Conservation (phyloP, 495 filamentous ascomycete genomes). For the Neurospora sp. region DNA sequence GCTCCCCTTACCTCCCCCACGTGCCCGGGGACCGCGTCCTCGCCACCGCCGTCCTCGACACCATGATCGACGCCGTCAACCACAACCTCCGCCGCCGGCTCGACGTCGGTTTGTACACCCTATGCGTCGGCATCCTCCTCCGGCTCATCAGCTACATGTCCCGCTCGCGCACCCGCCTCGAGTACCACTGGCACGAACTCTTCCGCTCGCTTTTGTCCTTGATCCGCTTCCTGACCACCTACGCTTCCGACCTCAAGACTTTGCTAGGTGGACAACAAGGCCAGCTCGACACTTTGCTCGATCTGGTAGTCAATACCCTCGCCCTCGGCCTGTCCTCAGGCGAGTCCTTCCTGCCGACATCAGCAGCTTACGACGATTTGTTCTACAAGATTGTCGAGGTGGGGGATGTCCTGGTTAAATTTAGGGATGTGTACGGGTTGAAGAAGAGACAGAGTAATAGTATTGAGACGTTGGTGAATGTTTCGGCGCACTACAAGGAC, state of each 20-base stretch:
- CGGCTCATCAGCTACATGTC: constrained; percentile 77
- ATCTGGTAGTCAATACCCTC: constrained; percentile 72
- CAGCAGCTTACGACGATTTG: constrained; percentile 84
- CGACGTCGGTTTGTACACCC: constrained; percentile 76
- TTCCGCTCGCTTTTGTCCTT: constrained; percentile 85
- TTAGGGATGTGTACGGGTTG: constrained; percentile 63
- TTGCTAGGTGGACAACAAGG: constrained; percentile 22
- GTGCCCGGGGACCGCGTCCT: constrained; percentile 60
- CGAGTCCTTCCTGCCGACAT: constrained; percentile 85
- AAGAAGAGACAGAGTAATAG: constrained; percentile 46
- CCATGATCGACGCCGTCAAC: constrained; percentile 80
- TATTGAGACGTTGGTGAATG: constrained; percentile 74
- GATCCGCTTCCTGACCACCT: constrained; percentile 83
- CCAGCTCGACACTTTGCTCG: constrained; percentile 49
- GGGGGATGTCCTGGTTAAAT: constrained; percentile 73
- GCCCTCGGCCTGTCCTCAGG: constrained; percentile 79
- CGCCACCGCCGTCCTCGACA: constrained; percentile 69
- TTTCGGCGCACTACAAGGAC: constrained; percentile 78
- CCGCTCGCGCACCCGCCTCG: constrained; percentile 61
- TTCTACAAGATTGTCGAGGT: constrained; percentile 97
- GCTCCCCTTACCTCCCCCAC: constrained; percentile 76
- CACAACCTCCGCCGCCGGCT: constrained; percentile 84
- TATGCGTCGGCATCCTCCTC: constrained; percentile 66
- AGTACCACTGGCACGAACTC: constrained; percentile 92
- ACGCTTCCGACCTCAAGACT: constrained; percentile 61